Base-by-base conservation (phyloP, 2,329 filamentous ascomycete species). In the Curvularia sp. region DNA sequence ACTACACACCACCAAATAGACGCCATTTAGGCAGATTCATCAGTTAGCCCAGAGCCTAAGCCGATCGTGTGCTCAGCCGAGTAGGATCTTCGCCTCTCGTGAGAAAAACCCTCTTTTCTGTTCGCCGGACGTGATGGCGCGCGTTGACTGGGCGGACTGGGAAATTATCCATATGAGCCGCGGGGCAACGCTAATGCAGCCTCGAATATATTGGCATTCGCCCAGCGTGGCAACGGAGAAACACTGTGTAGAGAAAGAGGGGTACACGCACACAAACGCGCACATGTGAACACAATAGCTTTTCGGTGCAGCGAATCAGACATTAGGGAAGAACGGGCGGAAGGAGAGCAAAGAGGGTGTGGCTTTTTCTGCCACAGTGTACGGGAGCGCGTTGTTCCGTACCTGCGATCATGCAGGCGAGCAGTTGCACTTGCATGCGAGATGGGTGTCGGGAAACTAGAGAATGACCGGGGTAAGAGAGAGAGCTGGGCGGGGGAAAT, bases 81-180 rank as follows among this genome's bases (percentile, higher is more conserved):
- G 35, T 38, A 38, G 35, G 35, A 38, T 18, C 9, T n/a, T 43
- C 13, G 41, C 41, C 41, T 43, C 41, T 38, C n/a, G 35, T 38
- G 15, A 38, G 22, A 4, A 43, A 43, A 26, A 43, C 13, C 24
- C 22, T 28, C 13, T 24, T 12, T 43, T 43, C 24, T 43, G 41
- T 13, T 26, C 41, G 41, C 22, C 41, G 6, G 41, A 43, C 9
- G 13, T 26, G 7, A 43, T 8, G 22, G 22, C 13, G 22, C 12
- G 41, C 22, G 41, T 26, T 43, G 33, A 33, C 8, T 28, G 22
- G 42, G 38, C 20, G 28, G 39, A 13, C 30, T 28, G 31, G 24
- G 30, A 61, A 46, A 65, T 68, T 75, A 75, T 67, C 72, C 72
- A 73, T 69, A 71, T 74, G 66, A 74, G 60, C 70, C 69, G 70